phyloP scores from a whole-genome alignment of 768 basidiomycete species.

The Russula earlei region DNA sequence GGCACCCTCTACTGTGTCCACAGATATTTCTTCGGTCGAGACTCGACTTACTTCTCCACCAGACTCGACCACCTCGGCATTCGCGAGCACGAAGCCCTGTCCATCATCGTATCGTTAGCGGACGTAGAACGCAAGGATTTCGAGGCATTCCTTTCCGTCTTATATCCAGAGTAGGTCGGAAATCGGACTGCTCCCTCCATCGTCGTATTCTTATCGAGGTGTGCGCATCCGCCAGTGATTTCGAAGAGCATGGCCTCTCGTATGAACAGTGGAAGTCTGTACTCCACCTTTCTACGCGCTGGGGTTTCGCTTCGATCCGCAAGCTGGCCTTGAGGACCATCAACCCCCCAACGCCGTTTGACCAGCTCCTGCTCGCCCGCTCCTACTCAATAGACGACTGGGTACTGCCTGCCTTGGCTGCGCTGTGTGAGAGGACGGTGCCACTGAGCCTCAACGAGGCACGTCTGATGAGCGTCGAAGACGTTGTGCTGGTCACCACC shows the following conservation, averaged over 20 bases:
- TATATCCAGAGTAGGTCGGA: slow-evolving; percentile 14
- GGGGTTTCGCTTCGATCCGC: too few relatives aligned
- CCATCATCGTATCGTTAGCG: background rate
- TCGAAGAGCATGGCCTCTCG: too few relatives aligned
- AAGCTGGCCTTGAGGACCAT: slow-evolving; percentile 14
- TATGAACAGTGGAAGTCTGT: too few relatives aligned
- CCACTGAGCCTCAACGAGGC: slow-evolving; percentile 1
- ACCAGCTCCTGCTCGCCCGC: slow-evolving; percentile 14
- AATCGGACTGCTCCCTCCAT: background rate
- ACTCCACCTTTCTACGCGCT: too few relatives aligned
- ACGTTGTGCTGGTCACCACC: slow-evolving; percentile 1
- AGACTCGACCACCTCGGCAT: background rate
- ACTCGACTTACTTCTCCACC: slow-evolving; percentile 8
- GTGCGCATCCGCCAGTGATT: too few relatives aligned
- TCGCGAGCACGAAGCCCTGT: background rate
- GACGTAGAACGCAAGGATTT: slow-evolving; percentile 5
- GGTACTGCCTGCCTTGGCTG: slow-evolving; percentile 11
- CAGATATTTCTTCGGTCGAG: slow-evolving; percentile 9
- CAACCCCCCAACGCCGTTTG: slow-evolving; percentile 14
- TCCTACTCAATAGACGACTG: slow-evolving; percentile 12
- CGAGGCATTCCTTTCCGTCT: slow-evolving; percentile 12
- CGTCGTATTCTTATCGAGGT: too few relatives aligned
- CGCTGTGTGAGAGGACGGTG: slow-evolving; percentile 3
- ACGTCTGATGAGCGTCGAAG: slow-evolving; percentile 2
- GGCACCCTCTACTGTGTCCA: slow-evolving; percentile 8